phyloP scores from a whole-genome alignment of 768 basidiomycete genomes.

The Tulasnella sp. region DNA sequence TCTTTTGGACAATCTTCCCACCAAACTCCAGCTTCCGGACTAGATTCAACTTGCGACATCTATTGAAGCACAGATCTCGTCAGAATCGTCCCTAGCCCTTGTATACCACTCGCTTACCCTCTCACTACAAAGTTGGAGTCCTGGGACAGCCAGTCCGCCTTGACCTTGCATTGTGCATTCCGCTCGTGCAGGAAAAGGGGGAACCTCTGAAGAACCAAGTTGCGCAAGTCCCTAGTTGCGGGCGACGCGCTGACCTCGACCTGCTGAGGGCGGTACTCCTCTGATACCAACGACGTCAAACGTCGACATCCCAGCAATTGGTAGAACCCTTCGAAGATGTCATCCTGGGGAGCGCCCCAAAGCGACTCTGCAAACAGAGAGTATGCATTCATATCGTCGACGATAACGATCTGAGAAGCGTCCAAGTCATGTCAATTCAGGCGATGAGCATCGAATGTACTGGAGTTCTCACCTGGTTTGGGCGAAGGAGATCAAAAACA shows the following conservation, averaged over 20 bases:
- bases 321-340: slow-evolving; percentile 84
- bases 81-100: background rate
- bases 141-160: slow-evolving; percentile 31
- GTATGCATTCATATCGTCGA: slow-evolving; percentile 76
- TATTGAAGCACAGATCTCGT: background rate
- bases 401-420: slow-evolving; percentile 53
- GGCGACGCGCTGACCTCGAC: slow-evolving; percentile 41
- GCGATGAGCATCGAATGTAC: background rate
- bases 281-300: slow-evolving; percentile 64
- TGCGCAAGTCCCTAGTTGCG: slow-evolving; percentile 44
- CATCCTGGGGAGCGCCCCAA: slow-evolving; percentile 80
- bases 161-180: slow-evolving; percentile 29
- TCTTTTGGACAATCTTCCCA: slow-evolving; percentile 41
- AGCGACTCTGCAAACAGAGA: slow-evolving; percentile 71
- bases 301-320: slow-evolving; percentile 61
- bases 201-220: slow-evolving; percentile 69
- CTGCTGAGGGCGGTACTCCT: slow-evolving; percentile 58
- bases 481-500: slow-evolving; percentile 60
- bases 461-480: slow-evolving; percentile 37
- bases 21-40: slow-evolving; percentile 54
- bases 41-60: slow-evolving; percentile 47
- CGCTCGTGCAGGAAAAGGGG: slow-evolving; percentile 91
- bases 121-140: slow-evolving; percentile 31
- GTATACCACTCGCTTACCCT: slow-evolving; percentile 24
- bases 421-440: background rate